Evolutionary conservation across 139 green algal species (phyloP).

Genomic region (Chlamydomonas sp.): DNA sequence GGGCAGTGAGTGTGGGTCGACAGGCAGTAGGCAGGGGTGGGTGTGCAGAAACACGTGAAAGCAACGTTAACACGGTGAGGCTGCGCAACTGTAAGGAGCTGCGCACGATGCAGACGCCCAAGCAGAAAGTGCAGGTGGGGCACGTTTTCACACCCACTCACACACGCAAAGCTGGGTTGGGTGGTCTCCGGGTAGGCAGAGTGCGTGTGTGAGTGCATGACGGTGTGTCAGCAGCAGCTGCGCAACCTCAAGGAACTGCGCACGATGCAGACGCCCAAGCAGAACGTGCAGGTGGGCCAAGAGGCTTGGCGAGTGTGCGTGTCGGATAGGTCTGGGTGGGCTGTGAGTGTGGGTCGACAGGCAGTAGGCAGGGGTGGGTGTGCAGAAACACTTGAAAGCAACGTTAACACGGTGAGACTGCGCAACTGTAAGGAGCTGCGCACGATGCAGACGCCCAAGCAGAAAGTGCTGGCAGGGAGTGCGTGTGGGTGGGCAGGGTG

Average conservation of each 20-base stretch:
- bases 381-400: too few relatives aligned
- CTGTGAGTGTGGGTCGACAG: too few relatives aligned
- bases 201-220: conserved; percentile 80
- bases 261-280: conserved; percentile 67
- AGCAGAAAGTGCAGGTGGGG: conserved; percentile 58
- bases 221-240: conserved; percentile 80
- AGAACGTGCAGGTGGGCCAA: conserved; percentile 56
- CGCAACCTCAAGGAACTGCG: conserved; percentile 83
- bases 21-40: too few relatives aligned
- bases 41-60: too few relatives aligned
- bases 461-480: conserved; percentile 46
- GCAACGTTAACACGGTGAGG: too few relatives aligned
- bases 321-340: too few relatives aligned
- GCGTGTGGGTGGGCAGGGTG: conserved; percentile 83
- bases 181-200: conserved; percentile 28
- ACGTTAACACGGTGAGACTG: too few relatives aligned
- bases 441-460: conserved; percentile 67
- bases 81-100: conserved; percentile 83
- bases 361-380: too few relatives aligned
- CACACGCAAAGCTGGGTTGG: too few relatives aligned
- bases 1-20: too few relatives aligned
- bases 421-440: conserved; percentile 83
- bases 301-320: too few relatives aligned
- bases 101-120: conserved; percentile 66
- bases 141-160: too few relatives aligned